Conservation (phyloP, 2,329 filamentous ascomycete species). For the Alternaria sp. region DNA sequence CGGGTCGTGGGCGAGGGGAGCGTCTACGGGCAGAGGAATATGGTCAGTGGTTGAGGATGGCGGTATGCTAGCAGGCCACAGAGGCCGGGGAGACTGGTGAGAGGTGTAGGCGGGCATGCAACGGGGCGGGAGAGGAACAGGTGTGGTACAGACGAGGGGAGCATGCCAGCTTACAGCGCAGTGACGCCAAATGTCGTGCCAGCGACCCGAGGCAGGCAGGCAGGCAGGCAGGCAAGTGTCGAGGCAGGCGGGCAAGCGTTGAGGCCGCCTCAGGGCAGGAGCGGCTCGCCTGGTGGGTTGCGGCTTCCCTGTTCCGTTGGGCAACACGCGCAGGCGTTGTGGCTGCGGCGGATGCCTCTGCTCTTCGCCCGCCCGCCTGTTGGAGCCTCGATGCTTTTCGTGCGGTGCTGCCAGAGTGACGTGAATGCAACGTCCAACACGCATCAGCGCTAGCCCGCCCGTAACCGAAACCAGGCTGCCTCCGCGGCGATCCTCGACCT, state of each 20-base stretch:
- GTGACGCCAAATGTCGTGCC: not conserved
- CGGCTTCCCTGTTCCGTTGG: conserved; percentile 18
- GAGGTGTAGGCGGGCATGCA: conserved; percentile 26
- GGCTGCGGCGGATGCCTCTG: not conserved
- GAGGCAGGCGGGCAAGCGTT: not conserved
- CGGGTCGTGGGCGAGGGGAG: conserved; percentile 5
- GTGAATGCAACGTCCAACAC: conserved; percentile 11
- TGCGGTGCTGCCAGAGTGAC: conserved; percentile 7
- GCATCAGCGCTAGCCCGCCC: conserved; percentile 4
- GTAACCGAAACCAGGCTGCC: conserved; percentile 9
- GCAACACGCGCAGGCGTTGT: conserved; percentile 1
- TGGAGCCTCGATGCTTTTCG: conserved; percentile 5
- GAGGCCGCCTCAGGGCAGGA: conserved; percentile 9
- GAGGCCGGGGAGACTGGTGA: conserved; percentile 21
- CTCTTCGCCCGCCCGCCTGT: conserved; percentile 2
- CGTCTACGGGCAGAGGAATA: conserved; percentile 26
- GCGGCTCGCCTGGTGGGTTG: conserved; percentile 12
- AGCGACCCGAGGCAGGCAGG: not conserved
- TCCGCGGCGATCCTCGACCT: conserved; percentile 16
- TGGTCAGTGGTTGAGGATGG: conserved; percentile 37
- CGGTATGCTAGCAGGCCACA: conserved; percentile 19
- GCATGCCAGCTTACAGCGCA: conserved; percentile 8
- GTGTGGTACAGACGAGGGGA: conserved; percentile 22
- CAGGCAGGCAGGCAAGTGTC: not conserved
- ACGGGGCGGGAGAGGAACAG: conserved; percentile 17